phyloP scores from a whole-genome alignment of 2,329 filamentous ascomycete species.

The Ophiostoma pallidulum region DNA sequence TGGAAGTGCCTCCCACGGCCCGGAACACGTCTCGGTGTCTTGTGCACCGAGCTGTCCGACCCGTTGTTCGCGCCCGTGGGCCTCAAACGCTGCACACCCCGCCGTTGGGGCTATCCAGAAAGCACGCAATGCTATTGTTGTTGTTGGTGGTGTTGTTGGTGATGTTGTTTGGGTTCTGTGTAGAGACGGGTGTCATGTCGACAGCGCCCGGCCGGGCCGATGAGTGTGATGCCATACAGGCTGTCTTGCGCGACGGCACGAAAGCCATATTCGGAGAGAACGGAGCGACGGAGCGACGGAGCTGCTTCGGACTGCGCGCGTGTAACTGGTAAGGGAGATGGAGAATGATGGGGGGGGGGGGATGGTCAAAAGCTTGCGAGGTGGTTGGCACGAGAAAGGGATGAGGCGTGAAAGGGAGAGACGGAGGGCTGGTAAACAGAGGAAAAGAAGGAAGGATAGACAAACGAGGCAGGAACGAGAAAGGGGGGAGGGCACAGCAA shows the following conservation, averaged over 20 bases:
- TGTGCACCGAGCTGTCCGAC: conserved; percentile 19
- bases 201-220: not conserved
- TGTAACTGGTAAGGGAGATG: not conserved
- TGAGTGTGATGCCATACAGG: not conserved
- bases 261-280: conserved; percentile 8
- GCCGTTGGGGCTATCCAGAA: conserved; percentile 40
- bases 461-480: not conserved
- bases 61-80: conserved; percentile 10
- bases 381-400: not conserved
- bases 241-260: conserved; percentile 3
- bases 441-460: not conserved
- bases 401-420: not conserved
- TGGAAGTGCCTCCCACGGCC: conserved; percentile 11
- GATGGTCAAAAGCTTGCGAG: not conserved
- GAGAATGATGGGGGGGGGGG: not conserved
- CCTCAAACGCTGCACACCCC: conserved; percentile 38
- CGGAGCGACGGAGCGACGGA: not conserved
- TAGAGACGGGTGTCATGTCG: conserved; percentile 11
- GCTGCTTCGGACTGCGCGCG: not conserved
- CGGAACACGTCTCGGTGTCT: conserved; percentile 17
- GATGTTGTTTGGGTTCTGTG: too few species aligned
- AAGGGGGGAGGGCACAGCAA: not conserved
- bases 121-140: conserved; percentile 11
- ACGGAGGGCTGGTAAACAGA: not conserved
- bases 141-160: not conserved